Base-by-base conservation (phyloP, 257 asterid genomes). In the Linderniella brevidens region DNA sequence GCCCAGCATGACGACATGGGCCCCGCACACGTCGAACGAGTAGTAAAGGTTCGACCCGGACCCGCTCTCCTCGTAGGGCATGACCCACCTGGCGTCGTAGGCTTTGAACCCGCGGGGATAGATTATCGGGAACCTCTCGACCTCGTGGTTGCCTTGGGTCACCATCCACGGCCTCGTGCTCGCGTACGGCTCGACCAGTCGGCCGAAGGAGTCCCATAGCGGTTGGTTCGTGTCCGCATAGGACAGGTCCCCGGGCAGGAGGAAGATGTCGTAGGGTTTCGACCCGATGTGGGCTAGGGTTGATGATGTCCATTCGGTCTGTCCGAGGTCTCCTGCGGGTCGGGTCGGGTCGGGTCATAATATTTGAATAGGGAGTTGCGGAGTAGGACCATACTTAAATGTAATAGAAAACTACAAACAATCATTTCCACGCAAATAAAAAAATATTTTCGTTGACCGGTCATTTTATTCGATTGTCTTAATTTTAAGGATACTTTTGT, bases 161-260 rank as follows among this genome's bases (percentile, higher is more conserved):
- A 78, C 95, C 98, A 88, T 88, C 98, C 96, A 88, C 0, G 96
- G 94, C 45, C 94, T 68, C 4, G 18, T 13, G 65, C 93, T 76
- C 0, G 95, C 80, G 5, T 72, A 62, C 0, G 79, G 76, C 63
- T 84, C 74, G 36, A 80, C 90, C 49, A 84, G 15, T 0, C 68
- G 67, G 0, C 95, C 98, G 20, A 77, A 88, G 0, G 80, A 69
- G 68, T 88, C 98, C 95, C 98, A 88, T 0, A 8, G 5, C 0
- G 72, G 71, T 17, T 88, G 95, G 43, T 1, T 0, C 0, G 19
- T 15, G 37, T 86, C 94, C 0, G 97, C 94, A 0, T 86, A 86
- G 0, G 97, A 73, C 13, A 82, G 44, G 20, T 87, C 97, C 11
- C 97, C 97, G 0, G 95, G 88, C 19, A 79, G 47, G 12, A 87